A percentile compares a stretch with the other conserved stretches of the same genome.
These are phyloP conservation scores for Chlorencoelia australis DNA, from an alignment of 2,329 filamentous ascomycete genomes.

Conservation along the genomic window DNA sequence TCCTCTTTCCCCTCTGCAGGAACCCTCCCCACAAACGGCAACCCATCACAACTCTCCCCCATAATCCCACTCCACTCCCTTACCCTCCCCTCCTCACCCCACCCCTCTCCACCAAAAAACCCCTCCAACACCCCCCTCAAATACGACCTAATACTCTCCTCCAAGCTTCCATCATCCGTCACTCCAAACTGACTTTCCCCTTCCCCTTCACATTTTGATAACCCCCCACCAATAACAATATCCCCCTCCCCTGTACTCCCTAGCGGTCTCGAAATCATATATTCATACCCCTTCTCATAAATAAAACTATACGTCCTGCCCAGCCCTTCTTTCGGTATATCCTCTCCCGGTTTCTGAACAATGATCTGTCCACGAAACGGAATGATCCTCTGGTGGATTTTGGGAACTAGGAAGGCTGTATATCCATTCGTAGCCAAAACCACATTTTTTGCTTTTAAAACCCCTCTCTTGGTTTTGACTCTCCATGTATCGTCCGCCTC, in stretches of 20 bases:
- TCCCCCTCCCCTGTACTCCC: conserved; percentile 30
- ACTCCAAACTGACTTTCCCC: conserved; percentile 31
- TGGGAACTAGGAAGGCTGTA: conserved; percentile 35
- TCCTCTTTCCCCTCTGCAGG: too few relatives aligned
- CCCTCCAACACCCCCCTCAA: conserved; percentile 20
- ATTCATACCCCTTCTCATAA: conserved; percentile 52
- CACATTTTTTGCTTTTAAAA: conserved; percentile 32
- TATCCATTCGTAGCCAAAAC: conserved; percentile 46
- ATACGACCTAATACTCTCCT: conserved; percentile 18
- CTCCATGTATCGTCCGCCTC: conserved; percentile 26
- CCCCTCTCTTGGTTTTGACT: conserved; percentile 35
- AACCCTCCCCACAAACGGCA: conserved; percentile 42
- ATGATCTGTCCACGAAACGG: conserved; percentile 42
- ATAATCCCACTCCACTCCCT: conserved; percentile 46
- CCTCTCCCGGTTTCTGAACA: conserved; percentile 29
- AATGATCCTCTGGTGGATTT: conserved; percentile 34
- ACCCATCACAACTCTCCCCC: conserved; percentile 42
- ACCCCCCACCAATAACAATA: conserved; percentile 25
- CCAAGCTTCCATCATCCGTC: conserved; percentile 31
- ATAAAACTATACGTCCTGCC: conserved; percentile 39
- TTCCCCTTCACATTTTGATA: conserved; percentile 13
- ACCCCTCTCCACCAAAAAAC: conserved; percentile 29
- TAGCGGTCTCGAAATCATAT: conserved; percentile 50
- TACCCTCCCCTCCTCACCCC: conserved; percentile 32
- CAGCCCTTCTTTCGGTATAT: conserved; percentile 19